These are phyloP conservation scores for Dipteronia sinensis DNA, from an alignment of 345 rosid species.

Conservation along the genomic window DNA sequence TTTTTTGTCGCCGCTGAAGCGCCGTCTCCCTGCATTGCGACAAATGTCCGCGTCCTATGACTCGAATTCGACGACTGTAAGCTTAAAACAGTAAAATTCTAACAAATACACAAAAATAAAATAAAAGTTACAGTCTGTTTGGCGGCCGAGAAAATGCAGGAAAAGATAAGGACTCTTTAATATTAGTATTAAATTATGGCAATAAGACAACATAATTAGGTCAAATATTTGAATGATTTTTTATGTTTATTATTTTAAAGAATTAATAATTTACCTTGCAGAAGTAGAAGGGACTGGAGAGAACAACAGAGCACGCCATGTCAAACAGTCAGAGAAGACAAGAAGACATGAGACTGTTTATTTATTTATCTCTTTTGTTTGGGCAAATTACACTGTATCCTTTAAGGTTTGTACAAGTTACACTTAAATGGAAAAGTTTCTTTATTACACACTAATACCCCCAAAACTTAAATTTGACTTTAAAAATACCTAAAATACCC, in stretches of 20 bases:
- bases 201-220: no score
- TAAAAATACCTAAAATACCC: no score
- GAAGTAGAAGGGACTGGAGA: background rate
- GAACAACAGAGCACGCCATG: slow-evolving; percentile 1
- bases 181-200: background rate
- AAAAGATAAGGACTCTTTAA: background rate
- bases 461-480: no score
- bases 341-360: background rate
- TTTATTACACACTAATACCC: no score
- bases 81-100: slow-evolving; percentile 15
- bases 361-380: no score
- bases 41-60: background rate
- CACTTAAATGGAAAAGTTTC: no score
- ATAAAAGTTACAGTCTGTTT: background rate
- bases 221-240: background rate
- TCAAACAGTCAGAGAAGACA: background rate
- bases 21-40: slow-evolving; percentile 28
- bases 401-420: no score
- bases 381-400: no score
- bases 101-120: background rate
- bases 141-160: background rate
- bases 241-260: no score
- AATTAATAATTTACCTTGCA: background rate
- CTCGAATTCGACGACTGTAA: slow-evolving; percentile 4
- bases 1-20: slow-evolving; percentile 12